Evolutionary conservation across 768 basidiomycete species (phyloP), one percentile per base, ranked within the genome.

Genomic region (Daedalea quercina): DNA sequence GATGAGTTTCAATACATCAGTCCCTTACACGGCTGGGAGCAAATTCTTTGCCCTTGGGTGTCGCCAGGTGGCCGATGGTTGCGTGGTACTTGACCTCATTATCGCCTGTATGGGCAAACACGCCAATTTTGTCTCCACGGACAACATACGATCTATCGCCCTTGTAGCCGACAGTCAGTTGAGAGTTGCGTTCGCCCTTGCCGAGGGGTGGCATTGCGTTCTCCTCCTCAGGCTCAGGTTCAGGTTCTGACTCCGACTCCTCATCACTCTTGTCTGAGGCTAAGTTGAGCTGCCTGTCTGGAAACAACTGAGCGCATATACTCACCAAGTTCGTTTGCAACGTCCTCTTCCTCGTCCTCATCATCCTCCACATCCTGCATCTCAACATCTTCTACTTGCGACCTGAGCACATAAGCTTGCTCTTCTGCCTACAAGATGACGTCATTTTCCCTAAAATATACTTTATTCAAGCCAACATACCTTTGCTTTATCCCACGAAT

Each of bases 101-200:
- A 50, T 82, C 79, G 20, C 73, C 78, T 2, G 81, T 76, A 62
- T 88, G 88, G 52, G 79, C 84, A 73, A 94, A 96, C 23, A 94
- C 90, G 15, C 92, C 92, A 49, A 96, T 94, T 63, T 86, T 90
- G 69, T 82, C 87, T 37, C 94, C 94, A 43, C 94, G 84, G 33
- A 92, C 85, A 53, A 97, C 94, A 63, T 91, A 96, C 11, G 94
- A 92, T 25, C 94, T 78, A 62, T 96, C 94, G 54, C 93, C 90
- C 70, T 91, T 93, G 76, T 96, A 94, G 11, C 95, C 95, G 37
- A 98, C 85, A 3, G 90, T 90, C 34, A 98, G 78, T 57, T 92
- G 89, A 4, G 90, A 88, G 67, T 98, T 98, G 55, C 77, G 77
- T 26, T 84, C 85, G 24, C 85, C 85, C 37, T 76, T 73, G 15